Evolutionary conservation across 2,329 filamentous ascomycete genomes (phyloP).

Genomic region (Monilinia vaccinii-corymbosi): DNA sequence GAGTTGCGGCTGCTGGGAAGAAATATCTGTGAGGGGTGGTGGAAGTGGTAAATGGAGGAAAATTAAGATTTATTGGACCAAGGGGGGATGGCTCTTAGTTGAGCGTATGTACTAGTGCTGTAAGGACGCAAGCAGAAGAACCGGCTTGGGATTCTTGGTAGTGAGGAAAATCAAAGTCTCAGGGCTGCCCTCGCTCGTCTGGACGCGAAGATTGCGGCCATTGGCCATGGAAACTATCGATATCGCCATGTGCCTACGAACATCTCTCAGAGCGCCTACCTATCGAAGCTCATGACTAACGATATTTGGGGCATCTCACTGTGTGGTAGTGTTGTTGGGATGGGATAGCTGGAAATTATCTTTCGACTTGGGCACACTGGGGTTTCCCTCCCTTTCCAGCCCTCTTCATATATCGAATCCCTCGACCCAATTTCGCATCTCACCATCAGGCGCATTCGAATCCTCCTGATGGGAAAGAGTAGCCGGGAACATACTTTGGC

Average conservation of each 20-base stretch:
- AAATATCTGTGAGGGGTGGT: constrained; percentile 67
- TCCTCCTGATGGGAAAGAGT: not conserved
- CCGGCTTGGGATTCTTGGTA: not conserved
- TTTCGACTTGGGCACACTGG: not conserved
- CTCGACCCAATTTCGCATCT: not conserved
- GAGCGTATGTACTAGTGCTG: not conserved
- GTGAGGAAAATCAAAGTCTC: not conserved
- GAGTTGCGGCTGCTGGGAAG: constrained; percentile 79
- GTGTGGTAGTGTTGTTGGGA: not conserved
- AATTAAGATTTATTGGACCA: not conserved
- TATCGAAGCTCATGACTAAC: not conserved
- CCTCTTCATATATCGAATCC: not conserved
- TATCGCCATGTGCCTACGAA: not conserved
- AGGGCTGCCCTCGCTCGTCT: not conserved
- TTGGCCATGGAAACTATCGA: not conserved
- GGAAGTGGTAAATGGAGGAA: not conserved
- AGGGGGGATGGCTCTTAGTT: not conserved
- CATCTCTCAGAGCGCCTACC: too few relatives aligned
- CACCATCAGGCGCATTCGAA: not conserved
- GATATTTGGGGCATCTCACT: not conserved
- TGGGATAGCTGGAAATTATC: not conserved
- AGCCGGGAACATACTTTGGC: not conserved
- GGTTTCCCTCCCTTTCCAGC: not conserved
- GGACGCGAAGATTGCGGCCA: not conserved
- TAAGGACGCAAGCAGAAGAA: not conserved